phyloP scores from a whole-genome alignment of 192 early-diverging fungal genomes.

The Coemansia sp. region DNA sequence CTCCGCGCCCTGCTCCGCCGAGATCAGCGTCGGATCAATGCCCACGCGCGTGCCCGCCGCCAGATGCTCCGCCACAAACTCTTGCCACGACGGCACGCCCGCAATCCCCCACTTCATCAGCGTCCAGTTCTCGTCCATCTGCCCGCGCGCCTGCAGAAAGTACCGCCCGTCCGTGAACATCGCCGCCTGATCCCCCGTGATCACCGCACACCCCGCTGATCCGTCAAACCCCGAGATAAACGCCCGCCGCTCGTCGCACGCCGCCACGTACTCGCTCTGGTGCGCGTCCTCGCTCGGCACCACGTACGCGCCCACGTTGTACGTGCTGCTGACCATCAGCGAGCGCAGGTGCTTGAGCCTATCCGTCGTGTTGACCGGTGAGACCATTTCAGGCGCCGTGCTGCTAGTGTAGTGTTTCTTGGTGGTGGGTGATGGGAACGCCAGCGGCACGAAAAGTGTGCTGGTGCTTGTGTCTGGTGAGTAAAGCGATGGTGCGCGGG shows the following conservation, averaged over 20 bases:
- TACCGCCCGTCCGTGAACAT: conserved; percentile 98
- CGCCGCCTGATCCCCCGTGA: conserved; percentile 74
- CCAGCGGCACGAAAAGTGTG: conserved; percentile 10
- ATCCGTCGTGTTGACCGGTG: conserved; percentile 51
- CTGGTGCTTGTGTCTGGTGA: conserved; percentile 7
- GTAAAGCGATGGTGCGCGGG: conserved; percentile 3
- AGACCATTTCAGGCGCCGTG: conserved; percentile 14
- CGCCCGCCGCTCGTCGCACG: conserved; percentile 80
- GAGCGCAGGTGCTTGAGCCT: conserved; percentile 60
- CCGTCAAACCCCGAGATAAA: conserved; percentile 96
- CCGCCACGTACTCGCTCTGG: conserved; percentile 96
- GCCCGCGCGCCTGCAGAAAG: conserved; percentile 91
- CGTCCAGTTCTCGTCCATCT: conserved; percentile 91
- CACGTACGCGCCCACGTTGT: conserved; percentile 66
- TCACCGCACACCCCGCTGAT: conserved; percentile 94
- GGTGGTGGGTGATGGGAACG: background rate
- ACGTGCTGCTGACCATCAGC: conserved; percentile 55
- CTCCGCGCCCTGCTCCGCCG: conserved; percentile 60
- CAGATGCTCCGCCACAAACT: conserved; percentile 76
- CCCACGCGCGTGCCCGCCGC: conserved; percentile 79
- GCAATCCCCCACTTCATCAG: conserved; percentile 91
- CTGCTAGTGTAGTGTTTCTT: conserved; percentile 8
- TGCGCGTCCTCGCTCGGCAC: conserved; percentile 97
- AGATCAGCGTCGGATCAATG: conserved; percentile 86
- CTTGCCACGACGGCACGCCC: conserved; percentile 85